These are phyloP conservation scores for Xylaria grammica DNA, from an alignment of 495 filamentous ascomycete genomes.

Conservation along the genomic window DNA sequence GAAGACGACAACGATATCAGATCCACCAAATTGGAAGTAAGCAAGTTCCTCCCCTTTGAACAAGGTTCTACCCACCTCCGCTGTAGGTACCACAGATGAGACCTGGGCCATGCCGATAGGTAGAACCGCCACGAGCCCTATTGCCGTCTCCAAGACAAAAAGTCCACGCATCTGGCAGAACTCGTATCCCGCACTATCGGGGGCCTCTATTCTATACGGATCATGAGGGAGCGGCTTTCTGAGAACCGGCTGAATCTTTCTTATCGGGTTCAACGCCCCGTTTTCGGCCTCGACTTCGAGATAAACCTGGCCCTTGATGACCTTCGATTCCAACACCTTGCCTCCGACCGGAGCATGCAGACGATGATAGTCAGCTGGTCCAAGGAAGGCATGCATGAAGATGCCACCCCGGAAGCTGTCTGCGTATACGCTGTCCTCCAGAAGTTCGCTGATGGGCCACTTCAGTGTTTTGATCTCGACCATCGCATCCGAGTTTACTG, in stretches of 20 bases:
- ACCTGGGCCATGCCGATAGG: slow-evolving; percentile 51
- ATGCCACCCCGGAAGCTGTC: slow-evolving; percentile 44
- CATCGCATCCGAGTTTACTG: slow-evolving; percentile 39
- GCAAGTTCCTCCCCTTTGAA: slow-evolving; percentile 47
- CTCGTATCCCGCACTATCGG: slow-evolving; percentile 44
- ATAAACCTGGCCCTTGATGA: slow-evolving; percentile 36
- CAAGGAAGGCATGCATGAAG: slow-evolving; percentile 48
- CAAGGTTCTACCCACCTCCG: slow-evolving; percentile 32
- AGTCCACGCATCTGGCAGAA: slow-evolving; percentile 44
- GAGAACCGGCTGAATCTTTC: not conserved
- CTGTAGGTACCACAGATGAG: slow-evolving; percentile 45
- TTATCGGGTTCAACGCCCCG: not conserved
- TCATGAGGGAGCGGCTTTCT: slow-evolving; percentile 9
- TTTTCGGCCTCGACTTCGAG: slow-evolving; percentile 29
- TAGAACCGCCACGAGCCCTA: slow-evolving; percentile 42
- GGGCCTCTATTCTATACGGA: slow-evolving; percentile 25
- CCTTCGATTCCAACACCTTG: slow-evolving; percentile 38
- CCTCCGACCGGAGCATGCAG: slow-evolving; percentile 53
- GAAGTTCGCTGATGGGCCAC: slow-evolving; percentile 47
- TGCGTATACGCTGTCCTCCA: slow-evolving; percentile 39
- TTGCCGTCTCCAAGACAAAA: slow-evolving; percentile 38
- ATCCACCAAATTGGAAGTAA: slow-evolving; percentile 52
- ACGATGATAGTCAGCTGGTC: slow-evolving; percentile 55
- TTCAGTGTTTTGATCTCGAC: slow-evolving; percentile 49
- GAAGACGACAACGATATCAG: slow-evolving; percentile 46